Conservation (phyloP, 331 rosid genomes). For the Phaseolus coccineus region DNA sequence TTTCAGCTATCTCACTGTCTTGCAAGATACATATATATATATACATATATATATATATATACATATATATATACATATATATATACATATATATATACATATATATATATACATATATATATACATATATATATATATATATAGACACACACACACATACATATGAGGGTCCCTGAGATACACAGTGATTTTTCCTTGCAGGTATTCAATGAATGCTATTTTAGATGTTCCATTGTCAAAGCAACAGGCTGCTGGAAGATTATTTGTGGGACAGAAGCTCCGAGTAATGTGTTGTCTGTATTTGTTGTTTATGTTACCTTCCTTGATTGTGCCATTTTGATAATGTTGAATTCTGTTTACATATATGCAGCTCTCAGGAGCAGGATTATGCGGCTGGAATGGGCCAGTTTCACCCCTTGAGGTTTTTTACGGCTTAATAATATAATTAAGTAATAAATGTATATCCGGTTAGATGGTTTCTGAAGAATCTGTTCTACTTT, state of each 20-base stretch:
- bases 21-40: slow-evolving; percentile 16
- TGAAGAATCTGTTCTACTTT: slow-evolving; percentile 50
- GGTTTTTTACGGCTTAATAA: slow-evolving; percentile 58
- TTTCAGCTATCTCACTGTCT: slow-evolving; percentile 21
- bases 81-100: not conserved
- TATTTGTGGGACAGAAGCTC: slow-evolving; percentile 92
- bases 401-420: slow-evolving; percentile 82
- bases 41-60: no score
- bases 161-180: slow-evolving; percentile 39
- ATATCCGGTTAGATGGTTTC: slow-evolving; percentile 35
- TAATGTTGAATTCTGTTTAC: slow-evolving; percentile 42
- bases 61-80: no score
- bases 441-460: slow-evolving; percentile 4
- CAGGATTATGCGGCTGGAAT: slow-evolving; percentile 78
- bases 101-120: not conserved
- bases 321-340: slow-evolving; percentile 26
- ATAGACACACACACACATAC: no score
- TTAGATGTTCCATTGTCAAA: slow-evolving; percentile 78
- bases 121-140: no score
- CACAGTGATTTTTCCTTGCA: slow-evolving; percentile 49
- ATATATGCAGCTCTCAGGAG: slow-evolving; percentile 84
- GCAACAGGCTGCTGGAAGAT: slow-evolving; percentile 71
- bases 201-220: slow-evolving; percentile 83
- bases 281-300: slow-evolving; percentile 61
- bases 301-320: slow-evolving; percentile 35